Evolutionary conservation across 495 filamentous ascomycete species (phyloP).

Genomic region (Podospora pseudoanserina): DNA sequence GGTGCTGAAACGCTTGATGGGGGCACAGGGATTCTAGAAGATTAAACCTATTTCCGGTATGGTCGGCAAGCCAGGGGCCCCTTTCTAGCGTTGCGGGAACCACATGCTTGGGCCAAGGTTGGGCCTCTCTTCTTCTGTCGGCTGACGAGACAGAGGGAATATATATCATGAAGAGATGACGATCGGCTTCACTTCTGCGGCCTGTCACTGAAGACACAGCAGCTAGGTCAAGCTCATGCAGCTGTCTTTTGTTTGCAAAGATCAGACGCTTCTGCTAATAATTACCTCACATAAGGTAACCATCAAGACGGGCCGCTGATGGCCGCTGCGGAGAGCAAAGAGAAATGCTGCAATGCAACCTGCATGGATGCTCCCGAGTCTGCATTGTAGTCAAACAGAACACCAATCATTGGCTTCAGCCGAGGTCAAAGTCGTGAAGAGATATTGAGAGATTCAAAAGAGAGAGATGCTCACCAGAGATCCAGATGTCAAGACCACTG

Average conservation of each 20-base stretch:
- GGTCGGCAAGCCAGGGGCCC: conserved; percentile 11
- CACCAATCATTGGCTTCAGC: neutral
- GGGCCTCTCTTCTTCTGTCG: conserved; percentile 1
- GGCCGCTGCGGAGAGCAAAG: conserved; percentile 4
- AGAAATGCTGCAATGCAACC: neutral
- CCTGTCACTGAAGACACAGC: neutral
- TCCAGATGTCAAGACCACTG: neutral
- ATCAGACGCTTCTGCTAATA: neutral
- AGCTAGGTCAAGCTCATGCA: neutral
- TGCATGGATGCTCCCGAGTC: conserved; percentile 11
- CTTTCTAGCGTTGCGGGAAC: conserved; percentile 12
- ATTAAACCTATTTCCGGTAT: conserved; percentile 22
- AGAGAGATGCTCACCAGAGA: no score
- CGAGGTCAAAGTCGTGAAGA: neutral
- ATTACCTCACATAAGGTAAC: neutral
- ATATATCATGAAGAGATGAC: neutral
- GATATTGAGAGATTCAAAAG: neutral
- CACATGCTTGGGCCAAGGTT: conserved; percentile 13
- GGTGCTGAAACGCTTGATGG: conserved; percentile 7
- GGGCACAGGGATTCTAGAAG: conserved; percentile 15
- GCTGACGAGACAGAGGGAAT: neutral
- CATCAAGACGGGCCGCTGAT: neutral
- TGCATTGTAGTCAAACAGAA: neutral
- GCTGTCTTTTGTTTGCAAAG: neutral
- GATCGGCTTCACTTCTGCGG: neutral